Evolutionary conservation across 176 grass and related monocot species (phyloP), one percentile per base, ranked within the genome.

Genomic region (Oryza meyeriana): DNA sequence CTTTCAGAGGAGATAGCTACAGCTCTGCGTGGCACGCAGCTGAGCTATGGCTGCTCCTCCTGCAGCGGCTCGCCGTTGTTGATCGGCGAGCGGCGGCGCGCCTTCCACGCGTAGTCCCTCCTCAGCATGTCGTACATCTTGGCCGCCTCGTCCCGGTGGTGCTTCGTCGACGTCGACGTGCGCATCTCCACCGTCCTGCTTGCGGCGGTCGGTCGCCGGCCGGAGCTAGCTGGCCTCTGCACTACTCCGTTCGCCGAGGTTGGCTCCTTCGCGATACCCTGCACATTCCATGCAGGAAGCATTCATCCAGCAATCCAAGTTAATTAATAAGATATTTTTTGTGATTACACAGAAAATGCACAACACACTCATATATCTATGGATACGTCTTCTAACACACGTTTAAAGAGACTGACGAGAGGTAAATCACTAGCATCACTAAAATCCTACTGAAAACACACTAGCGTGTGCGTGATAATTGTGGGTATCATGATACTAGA

Each of bases 71-170:
- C 70, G 69, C 79, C 89, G 72, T 94, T 92, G 80, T 94, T 81
- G 24, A 88, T 80, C 44, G 92, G 89, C 48, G 64, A 66, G 35
- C 87, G 87, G 61, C 87, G 69, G 1, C 57, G 72, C 12, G 89
- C 69, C 32, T 0, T 29, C 14, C 2, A 24, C 14, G 55, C 4
- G 87, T 94, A 94, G 78, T 94, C 92, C 70, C 6, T 87, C 38
- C 4, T 34, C n/a, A 94, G 81, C 89, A 92, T 92, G 20, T 77
- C 67, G 81, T 85, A 76, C 73, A 94, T 18, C 78, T 87, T 87
- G 7, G 38, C 24, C 4, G 28, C 76, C 64, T 30, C 63, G 35
- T 87, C 69, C 11, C 36, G 38, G 57, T 45, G 38, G 42, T 59
- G 59, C 79, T n/a, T 71, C 32, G 16, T 57, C 16, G 14, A 52